These are phyloP conservation scores for Magnusiomyces magnusii DNA, from an alignment of 1,139 yeast species.

Conservation along the genomic window DNA sequence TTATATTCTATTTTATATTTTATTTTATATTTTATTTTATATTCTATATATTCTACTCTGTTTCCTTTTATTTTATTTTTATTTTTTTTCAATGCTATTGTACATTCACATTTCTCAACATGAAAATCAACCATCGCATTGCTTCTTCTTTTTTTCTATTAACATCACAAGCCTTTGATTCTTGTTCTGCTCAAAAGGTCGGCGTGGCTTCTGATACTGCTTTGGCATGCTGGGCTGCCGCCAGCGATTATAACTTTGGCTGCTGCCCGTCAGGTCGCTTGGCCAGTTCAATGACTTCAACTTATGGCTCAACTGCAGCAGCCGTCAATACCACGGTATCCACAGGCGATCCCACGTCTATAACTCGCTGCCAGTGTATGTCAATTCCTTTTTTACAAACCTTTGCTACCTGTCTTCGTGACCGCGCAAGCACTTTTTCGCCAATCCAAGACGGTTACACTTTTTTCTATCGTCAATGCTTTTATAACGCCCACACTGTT, in stretches of 20 bases:
- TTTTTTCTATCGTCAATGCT: constrained; percentile 12
- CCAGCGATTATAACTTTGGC: constrained; percentile 11
- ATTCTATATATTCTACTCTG: no score
- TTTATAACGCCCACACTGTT: constrained; percentile 9
- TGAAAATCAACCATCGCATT: background rate
- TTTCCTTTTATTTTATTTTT: no score
- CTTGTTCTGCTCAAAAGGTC: constrained; percentile 13
- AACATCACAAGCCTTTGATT: background rate
- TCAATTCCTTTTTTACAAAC: constrained; percentile 12
- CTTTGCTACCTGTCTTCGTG: constrained; percentile 12
- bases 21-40: no score
- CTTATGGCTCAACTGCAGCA: background rate
- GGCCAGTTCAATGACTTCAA: background rate
- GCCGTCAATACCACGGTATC: background rate
- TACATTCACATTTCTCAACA: background rate
- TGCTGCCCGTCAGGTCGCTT: constrained; percentile 5
- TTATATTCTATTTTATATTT: no score
- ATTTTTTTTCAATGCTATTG: no score
- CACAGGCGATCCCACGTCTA: background rate
- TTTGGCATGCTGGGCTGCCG: constrained; percentile 15
- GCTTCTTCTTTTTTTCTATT: background rate
- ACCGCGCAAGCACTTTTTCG: constrained; percentile 5
- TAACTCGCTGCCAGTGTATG: constrained; percentile 10
- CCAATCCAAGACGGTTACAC: constrained; percentile 12
- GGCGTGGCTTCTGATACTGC: constrained; percentile 14